Evolutionary conservation across 345 rosid genomes (phyloP).

Genomic region (Eucalyptus brandiana): DNA sequence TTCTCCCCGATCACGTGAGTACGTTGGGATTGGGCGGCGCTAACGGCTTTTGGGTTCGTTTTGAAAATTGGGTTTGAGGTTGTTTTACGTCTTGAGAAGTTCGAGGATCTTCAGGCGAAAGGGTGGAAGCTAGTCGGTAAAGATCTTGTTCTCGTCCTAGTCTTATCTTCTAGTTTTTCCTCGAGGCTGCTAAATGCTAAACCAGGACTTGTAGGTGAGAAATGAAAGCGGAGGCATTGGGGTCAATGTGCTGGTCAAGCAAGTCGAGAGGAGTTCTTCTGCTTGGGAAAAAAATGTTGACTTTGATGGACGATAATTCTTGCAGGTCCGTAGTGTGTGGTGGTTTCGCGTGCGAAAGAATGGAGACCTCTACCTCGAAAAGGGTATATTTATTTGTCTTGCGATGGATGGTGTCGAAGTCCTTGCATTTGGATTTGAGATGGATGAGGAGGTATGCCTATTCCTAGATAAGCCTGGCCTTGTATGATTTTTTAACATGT

Average conservation of each 20-base stretch:
- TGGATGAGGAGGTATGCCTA: conserved; percentile 59
- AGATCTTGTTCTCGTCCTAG: background rate
- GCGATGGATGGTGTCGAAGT: conserved; percentile 89
- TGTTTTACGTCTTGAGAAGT: no score
- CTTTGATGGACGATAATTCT: background rate
- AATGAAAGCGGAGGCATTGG: background rate
- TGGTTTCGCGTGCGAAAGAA: conserved; percentile 70
- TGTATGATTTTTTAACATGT: background rate
- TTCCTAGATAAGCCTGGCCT: background rate
- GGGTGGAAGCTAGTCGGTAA: conserved; percentile 58
- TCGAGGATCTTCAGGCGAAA: no score
- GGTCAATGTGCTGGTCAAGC: background rate
- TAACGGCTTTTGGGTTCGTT: no score
- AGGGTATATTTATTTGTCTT: conserved; percentile 19
- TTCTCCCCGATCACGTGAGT: no score
- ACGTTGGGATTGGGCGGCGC: no score
- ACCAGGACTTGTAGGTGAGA: background rate
- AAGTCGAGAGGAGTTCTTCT: background rate
- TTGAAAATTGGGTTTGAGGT: no score
- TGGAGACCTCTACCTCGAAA: conserved; percentile 34
- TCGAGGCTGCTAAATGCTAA: background rate
- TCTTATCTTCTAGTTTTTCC: background rate
- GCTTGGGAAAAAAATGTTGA: background rate
- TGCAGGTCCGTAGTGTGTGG: conserved; percentile 76
- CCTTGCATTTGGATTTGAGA: conserved; percentile 75